Evolutionary conservation across 163 green algal species (phyloP), one percentile per base, ranked within the genome.

Genomic region (Volvox carteri): DNA sequence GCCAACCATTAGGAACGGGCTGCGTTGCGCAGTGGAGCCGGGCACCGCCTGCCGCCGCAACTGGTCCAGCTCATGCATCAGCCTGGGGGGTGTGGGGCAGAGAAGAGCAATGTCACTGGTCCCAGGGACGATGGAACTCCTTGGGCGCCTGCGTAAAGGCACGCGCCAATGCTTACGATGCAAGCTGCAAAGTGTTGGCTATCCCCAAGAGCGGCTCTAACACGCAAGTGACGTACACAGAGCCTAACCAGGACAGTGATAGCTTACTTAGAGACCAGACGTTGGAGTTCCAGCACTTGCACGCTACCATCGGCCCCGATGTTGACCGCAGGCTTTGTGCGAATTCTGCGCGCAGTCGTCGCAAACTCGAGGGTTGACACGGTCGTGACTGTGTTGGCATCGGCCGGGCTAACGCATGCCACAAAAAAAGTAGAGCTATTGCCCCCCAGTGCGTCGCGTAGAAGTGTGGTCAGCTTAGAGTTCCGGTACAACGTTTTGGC

Each of bases 371-470:
- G 94, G 35, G 98, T 99, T 88, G 95, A 96, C 18, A 98, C 65
- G 5, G 93, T 98, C 92, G 98, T 96, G 30, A 98, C 97, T 48
- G 95, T 62, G 91, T 97, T 96, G 25, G 87, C 84, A 68, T 97
- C 94, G 0, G 96, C 94, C 0, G 96, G 95, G 1, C 89, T 95
- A 16, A 98, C 94, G 90, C 97, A 99, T 9, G 97, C 97, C 35
- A 99, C 93, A 90, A 99, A 97, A 56, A 97, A 88, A 11, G 97
- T 98, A 35, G 94, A 91, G 73, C 85, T 93, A 90, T 97, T 98
- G 54, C 96, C 96, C 9, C 96, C 96, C 72, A 98, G 89, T 6
- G 93, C 96, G 90, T 98, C 96, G 88, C 97, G 93, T 58, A 98
- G 91, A 86, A 98, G 95, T 54, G 33, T 62, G 30, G 96, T 98